Base-by-base conservation (phyloP, 2,329 filamentous ascomycete species). In the Apiospora arundinis region DNA sequence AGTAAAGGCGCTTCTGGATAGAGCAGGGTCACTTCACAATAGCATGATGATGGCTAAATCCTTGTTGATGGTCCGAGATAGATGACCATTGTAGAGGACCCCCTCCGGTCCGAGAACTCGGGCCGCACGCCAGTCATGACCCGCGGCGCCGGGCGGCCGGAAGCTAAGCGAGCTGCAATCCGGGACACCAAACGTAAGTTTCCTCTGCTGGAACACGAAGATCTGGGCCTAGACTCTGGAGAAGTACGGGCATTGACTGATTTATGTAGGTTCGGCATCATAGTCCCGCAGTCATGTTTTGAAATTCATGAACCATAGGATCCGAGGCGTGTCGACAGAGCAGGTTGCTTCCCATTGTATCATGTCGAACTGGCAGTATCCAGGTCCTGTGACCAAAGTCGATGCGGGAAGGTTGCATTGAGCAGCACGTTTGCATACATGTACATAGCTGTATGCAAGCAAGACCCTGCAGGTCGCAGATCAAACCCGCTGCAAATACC, bases 401-500 rank as follows among this genome's bases (percentile, higher is more conserved):
- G 16, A 21, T 60, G 52, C 52, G 52, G 52, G 52, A 28, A 37
- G 28, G 28, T 60, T 60, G 28, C 52, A 37, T 16, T 60, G 18
- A 37, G 8, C 8, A 42, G 40, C 52, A 60, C 28, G 12, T 14
- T 11, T 21, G 25, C 48, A 32, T 52, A 6, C 5, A 25, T 60
- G 52, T 28, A 37, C 48, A 32, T 52, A 6, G 16, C 49, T 60
- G 52, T 28, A 37, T 18, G 49, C 49, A 16, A 32, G 25, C 48
- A 52, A 28, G 28, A n/a, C 56, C 56, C 56, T 40, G 52, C 52
- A 63, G 11, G 56, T 9, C n/a, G 56, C 32, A 40, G 56, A 63
- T 63, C 56, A 37, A 63, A 40, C 32, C 56, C 56, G 21, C 56
- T 40, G 56, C 32, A n/a, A 21, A 32, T 40, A 18, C 56, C 56